Conservation (phyloP, 2,329 filamentous ascomycete genomes). For the Penicillium nordicum region DNA sequence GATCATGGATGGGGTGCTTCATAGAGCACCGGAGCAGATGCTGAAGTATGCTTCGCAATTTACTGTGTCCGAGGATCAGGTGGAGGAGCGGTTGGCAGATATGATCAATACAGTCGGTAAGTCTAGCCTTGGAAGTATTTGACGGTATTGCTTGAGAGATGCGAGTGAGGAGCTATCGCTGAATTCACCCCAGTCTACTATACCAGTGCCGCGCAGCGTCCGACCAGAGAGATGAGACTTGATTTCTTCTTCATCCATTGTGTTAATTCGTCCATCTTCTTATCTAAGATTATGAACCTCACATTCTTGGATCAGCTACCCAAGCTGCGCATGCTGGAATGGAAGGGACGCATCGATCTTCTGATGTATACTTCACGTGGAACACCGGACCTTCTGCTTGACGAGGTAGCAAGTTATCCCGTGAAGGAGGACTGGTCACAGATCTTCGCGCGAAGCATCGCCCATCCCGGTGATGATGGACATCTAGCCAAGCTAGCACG, state of each 20-base stretch:
- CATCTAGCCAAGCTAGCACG: constrained; percentile 74
- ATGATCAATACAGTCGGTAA: constrained; percentile 65
- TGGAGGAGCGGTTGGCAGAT: constrained; percentile 58
- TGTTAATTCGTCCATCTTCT: constrained; percentile 73
- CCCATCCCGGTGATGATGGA: constrained; percentile 64
- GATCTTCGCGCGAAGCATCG: constrained; percentile 47
- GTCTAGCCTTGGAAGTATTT: constrained; percentile 8
- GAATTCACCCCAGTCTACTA: constrained; percentile 46
- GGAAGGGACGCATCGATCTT: constrained; percentile 74
- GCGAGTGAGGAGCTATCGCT: background rate
- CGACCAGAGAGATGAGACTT: constrained; percentile 64
- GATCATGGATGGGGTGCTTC: constrained; percentile 65
- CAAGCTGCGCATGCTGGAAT: constrained; percentile 72
- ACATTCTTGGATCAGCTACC: constrained; percentile 57
- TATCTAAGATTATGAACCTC: constrained; percentile 60
- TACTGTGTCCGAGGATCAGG: constrained; percentile 52
- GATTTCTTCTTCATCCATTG: constrained; percentile 85
- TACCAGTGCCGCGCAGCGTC: constrained; percentile 60
- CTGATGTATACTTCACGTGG: constrained; percentile 68
- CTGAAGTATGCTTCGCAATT: constrained; percentile 59
- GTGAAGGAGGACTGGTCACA: constrained; percentile 50
- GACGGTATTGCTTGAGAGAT: background rate
- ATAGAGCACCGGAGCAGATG: constrained; percentile 62
- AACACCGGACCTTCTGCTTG: constrained; percentile 57
- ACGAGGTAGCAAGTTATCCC: constrained; percentile 60